Evolutionary conservation across 2,329 filamentous ascomycete species (phyloP).

Genomic region (Septoria petroselini): DNA sequence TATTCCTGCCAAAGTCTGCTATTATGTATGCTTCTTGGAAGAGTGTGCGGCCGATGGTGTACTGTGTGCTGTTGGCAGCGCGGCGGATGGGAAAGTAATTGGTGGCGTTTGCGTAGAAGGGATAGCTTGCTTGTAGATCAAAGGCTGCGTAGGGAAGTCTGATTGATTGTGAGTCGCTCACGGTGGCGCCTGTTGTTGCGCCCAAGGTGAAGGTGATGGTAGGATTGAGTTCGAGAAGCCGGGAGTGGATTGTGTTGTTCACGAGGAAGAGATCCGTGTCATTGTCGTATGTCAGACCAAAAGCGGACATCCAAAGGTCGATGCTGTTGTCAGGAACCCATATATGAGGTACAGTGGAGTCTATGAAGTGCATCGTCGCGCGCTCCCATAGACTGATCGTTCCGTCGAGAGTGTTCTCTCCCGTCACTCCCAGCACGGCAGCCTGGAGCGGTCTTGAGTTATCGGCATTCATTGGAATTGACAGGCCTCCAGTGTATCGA

Average conservation of each 20-base stretch:
- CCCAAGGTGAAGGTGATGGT: constrained; percentile 39
- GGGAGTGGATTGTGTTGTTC: constrained; percentile 40
- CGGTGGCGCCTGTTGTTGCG: not conserved
- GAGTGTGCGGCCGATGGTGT: constrained; percentile 30
- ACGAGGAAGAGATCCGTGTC: constrained; percentile 41
- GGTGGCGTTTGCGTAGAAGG: constrained; percentile 32
- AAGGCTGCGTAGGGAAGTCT: constrained; percentile 43
- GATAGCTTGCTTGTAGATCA: constrained; percentile 35
- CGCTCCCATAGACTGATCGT: constrained; percentile 1
- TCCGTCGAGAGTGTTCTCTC: constrained; percentile 9
- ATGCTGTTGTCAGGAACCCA: constrained; percentile 43
- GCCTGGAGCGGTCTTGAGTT: constrained; percentile 29
- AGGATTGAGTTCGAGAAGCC: constrained; percentile 37
- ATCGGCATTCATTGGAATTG: constrained; percentile 19
- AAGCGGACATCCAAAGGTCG: constrained; percentile 41
- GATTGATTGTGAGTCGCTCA: constrained; percentile 28
- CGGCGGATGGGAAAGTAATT: constrained; percentile 30
- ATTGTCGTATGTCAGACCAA: constrained; percentile 42
- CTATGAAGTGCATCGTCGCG: constrained; percentile 28
- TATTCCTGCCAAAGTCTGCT: constrained; percentile 29
- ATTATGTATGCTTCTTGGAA: constrained; percentile 34
- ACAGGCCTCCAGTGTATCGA: not conserved
- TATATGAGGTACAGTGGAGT: constrained; percentile 43
- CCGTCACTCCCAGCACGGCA: constrained; percentile 20
- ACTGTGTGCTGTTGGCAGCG: constrained; percentile 28